A percentile compares a stretch with the other conserved stretches of the same genome.
These are phyloP conservation scores for Aspergillus fumigatiaffinis DNA, from an alignment of 2,329 filamentous ascomycete genomes.

Conservation along the genomic window DNA sequence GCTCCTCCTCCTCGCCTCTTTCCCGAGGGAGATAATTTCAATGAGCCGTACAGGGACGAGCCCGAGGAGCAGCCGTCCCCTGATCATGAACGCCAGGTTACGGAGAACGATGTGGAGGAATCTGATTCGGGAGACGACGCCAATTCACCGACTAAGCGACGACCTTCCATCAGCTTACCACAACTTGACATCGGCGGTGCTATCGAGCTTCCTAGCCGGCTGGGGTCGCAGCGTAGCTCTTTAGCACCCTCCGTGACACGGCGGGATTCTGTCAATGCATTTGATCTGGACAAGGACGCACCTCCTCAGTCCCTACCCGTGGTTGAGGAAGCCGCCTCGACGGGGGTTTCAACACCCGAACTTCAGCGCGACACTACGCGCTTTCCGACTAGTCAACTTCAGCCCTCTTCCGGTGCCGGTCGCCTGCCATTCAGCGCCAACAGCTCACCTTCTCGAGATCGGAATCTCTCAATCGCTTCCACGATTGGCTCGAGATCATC, in stretches of 20 bases:
- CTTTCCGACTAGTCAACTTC: conserved; percentile 18
- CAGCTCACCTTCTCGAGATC: conserved; percentile 35
- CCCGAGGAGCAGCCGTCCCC: conserved; percentile 33
- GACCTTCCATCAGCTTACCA: conserved; percentile 51
- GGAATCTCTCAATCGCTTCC: conserved; percentile 35
- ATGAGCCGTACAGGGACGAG: conserved; percentile 61
- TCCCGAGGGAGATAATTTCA: conserved; percentile 53
- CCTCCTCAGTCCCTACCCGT: conserved; percentile 12
- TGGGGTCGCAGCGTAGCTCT: conserved; percentile 56
- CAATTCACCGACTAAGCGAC: conserved; percentile 20
- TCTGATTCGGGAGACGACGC: conserved; percentile 24
- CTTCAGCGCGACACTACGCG: conserved; percentile 7
- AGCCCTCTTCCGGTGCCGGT: conserved; percentile 27
- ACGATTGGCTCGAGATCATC: conserved; percentile 35
- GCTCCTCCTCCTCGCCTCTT: conserved; percentile 72
- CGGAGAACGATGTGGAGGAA: conserved; percentile 22
- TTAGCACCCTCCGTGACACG: conserved; percentile 50
- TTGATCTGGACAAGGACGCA: conserved; percentile 12
- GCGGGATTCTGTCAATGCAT: conserved; percentile 13
- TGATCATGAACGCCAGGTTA: conserved; percentile 21
- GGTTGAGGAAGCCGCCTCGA: conserved; percentile 17
- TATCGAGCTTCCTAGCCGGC: conserved; percentile 62
- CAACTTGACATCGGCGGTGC: conserved; percentile 56
- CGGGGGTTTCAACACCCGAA: conserved; percentile 10
- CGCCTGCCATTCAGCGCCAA: conserved; percentile 41